phyloP scores from a whole-genome alignment of 148 eudicot genomes.

The Nepenthes gracilis region DNA sequence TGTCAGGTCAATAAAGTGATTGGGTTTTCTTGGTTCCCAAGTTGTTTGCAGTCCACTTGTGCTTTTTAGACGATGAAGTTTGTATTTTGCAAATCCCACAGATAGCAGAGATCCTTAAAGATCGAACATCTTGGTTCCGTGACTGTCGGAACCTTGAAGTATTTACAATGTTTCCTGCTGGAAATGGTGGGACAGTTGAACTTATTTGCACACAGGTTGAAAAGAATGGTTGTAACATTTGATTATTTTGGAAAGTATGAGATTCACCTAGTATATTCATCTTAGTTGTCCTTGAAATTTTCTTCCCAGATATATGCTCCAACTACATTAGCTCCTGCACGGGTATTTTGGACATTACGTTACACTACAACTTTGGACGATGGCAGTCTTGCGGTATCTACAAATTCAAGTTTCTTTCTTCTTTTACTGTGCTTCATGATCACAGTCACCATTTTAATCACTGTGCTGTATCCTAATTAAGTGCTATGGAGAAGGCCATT shows the following conservation, averaged over 20 bases:
- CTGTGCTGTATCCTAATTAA: neutral
- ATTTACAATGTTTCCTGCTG: conserved; percentile 77
- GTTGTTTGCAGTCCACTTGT: neutral
- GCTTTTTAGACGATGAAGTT: neutral
- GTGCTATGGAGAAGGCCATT: neutral
- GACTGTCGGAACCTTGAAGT: conserved; percentile 95
- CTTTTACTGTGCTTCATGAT: neutral
- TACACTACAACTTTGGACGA: conserved; percentile 81
- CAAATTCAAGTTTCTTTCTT: neutral
- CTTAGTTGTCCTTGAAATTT: neutral
- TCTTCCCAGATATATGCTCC: conserved; percentile 74
- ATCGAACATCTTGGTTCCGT: conserved; percentile 94
- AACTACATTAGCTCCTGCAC: conserved; percentile 90
- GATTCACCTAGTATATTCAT: neutral
- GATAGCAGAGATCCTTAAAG: conserved; percentile 97
- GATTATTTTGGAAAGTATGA: neutral
- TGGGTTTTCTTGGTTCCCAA: neutral
- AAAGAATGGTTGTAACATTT: neutral
- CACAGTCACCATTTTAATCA: neutral
- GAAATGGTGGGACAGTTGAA: conserved; percentile 92
- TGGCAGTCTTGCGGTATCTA: conserved; percentile 85
- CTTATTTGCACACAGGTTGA: conserved; percentile 74
- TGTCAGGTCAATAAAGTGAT: conserved; percentile 1
- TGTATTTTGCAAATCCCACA: conserved; percentile 6
- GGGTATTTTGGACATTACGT: conserved; percentile 91